Evolutionary conservation across 441 rosid genomes (phyloP).

Genomic region (Viola pubescens): DNA sequence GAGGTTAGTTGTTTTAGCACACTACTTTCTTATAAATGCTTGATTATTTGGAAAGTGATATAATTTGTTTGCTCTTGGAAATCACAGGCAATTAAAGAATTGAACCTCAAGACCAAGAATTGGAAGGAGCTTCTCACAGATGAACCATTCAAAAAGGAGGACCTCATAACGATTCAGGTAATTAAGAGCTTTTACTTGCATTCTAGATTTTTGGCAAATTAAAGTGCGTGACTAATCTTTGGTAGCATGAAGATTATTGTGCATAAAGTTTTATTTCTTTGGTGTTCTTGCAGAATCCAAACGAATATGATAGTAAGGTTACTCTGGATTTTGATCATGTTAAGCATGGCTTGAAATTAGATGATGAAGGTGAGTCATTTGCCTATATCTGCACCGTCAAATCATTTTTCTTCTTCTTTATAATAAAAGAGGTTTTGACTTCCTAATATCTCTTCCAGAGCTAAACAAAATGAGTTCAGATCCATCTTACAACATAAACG

Average conservation of each 20-base stretch:
- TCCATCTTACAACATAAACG: conserved; percentile 71
- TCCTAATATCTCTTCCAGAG: conserved; percentile 31
- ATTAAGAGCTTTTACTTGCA: conserved; percentile 4
- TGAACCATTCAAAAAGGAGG: conserved; percentile 68
- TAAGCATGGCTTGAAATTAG: conserved; percentile 60
- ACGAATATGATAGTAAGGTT: conserved; percentile 52
- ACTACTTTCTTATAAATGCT: conserved; percentile 12
- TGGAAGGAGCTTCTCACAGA: conserved; percentile 91
- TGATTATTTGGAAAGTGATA: neutral
- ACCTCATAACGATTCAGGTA: conserved; percentile 85
- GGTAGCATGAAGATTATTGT: neutral
- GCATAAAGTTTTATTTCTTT: conserved; percentile 8
- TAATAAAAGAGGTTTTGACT: conserved; percentile 4
- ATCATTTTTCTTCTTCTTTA: conserved; percentile 10
- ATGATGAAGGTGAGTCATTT: conserved; percentile 65
- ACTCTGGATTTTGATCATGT: conserved; percentile 88
- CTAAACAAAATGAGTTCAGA: conserved; percentile 58
- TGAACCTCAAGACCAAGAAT: conserved; percentile 84
- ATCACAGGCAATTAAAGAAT: conserved; percentile 72
- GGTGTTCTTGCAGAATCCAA: conserved; percentile 58
- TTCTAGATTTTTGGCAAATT: conserved; percentile 6
- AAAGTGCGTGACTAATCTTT: conserved; percentile 12
- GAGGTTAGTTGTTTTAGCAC: conserved; percentile 41
- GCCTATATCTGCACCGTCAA: conserved; percentile 6
- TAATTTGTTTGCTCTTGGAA: conserved; percentile 14